phyloP scores from a whole-genome alignment of 2,329 filamentous ascomycete species.

The Ophiostoma tasmaniense region DNA sequence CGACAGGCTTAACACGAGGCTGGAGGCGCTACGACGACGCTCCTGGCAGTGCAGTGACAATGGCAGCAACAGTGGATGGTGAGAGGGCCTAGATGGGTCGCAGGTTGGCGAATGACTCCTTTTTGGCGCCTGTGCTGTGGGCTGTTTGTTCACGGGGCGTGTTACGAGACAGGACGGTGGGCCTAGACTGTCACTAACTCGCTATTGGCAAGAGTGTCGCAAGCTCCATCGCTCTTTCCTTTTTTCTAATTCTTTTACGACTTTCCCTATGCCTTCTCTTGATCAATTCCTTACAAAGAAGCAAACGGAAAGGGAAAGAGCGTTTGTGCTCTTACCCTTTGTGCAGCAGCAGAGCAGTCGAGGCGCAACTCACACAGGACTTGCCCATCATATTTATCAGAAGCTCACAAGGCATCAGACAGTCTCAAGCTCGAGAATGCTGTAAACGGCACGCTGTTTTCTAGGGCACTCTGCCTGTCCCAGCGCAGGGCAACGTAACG shows the following conservation, averaged over 20 bases:
- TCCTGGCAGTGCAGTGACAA: neutral
- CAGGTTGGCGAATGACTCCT: slow-evolving; percentile 8
- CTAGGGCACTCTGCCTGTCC: neutral
- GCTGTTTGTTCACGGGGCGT: slow-evolving; percentile 8
- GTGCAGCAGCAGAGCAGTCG: neutral
- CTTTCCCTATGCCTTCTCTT: neutral
- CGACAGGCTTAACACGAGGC: neutral
- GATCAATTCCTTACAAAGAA: neutral
- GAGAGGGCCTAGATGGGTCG: slow-evolving; percentile 2
- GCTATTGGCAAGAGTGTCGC: slow-evolving; percentile 1
- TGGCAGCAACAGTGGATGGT: neutral
- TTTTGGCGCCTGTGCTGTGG: slow-evolving; percentile 7
- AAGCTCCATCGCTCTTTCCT: neutral
- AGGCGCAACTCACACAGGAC: neutral
- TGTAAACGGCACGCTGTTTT: neutral
- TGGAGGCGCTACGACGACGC: neutral
- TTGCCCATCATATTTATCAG: too few relatives aligned
- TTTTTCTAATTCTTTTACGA: neutral
- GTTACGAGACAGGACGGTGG: slow-evolving; percentile 7
- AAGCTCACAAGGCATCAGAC: neutral
- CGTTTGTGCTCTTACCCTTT: neutral
- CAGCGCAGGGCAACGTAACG: slow-evolving; percentile 15
- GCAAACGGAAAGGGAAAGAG: too few relatives aligned
- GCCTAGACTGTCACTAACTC: neutral
- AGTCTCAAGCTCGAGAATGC: neutral